phyloP scores from a whole-genome alignment of 108 stramenopile genomes.

The Pseudonitzschia multiseries region DNA sequence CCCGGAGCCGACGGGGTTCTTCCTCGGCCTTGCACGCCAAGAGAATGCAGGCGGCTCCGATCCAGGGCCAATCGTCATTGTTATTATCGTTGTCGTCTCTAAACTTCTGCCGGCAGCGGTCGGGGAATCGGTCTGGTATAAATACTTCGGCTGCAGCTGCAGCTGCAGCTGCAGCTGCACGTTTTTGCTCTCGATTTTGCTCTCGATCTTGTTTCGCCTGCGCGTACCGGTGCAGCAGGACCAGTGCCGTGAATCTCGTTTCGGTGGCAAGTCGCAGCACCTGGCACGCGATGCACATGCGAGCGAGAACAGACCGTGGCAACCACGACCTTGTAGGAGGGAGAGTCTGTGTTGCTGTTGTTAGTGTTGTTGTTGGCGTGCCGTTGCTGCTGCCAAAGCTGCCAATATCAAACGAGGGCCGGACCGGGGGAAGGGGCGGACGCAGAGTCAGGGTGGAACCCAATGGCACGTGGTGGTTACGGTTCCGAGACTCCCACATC shows the following conservation, averaged over 20 bases:
- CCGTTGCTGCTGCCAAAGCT: too few species aligned
- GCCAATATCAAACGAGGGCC: too few species aligned
- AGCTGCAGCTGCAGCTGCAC: conserved; percentile 12
- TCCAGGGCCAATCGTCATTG: conserved; percentile 37
- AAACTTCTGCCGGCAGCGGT: background rate
- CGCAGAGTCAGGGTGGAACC: background rate
- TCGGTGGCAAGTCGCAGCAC: conserved; percentile 60
- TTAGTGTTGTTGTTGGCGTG: too few species aligned
- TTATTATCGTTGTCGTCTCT: background rate
- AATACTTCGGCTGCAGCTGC: too few species aligned
- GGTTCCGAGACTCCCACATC: too few species aligned
- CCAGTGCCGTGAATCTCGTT: conserved; percentile 56
- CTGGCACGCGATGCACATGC: conserved; percentile 60
- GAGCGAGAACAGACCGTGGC: conserved; percentile 18
- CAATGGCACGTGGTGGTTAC: too few species aligned
- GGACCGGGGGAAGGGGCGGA: background rate
- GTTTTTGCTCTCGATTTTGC: conserved; percentile 17
- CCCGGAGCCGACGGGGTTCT: conserved; percentile 75
- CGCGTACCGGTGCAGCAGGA: conserved; percentile 68
- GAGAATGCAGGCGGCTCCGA: conserved; percentile 67
- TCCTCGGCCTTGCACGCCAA: conserved; percentile 78
- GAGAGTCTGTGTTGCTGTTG: too few species aligned
- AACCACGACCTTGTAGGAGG: too few species aligned
- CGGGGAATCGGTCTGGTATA: too few species aligned
- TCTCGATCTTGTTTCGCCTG: conserved; percentile 2